Base-by-base conservation (phyloP, 441 rosid genomes). In the Viola pubescens region DNA sequence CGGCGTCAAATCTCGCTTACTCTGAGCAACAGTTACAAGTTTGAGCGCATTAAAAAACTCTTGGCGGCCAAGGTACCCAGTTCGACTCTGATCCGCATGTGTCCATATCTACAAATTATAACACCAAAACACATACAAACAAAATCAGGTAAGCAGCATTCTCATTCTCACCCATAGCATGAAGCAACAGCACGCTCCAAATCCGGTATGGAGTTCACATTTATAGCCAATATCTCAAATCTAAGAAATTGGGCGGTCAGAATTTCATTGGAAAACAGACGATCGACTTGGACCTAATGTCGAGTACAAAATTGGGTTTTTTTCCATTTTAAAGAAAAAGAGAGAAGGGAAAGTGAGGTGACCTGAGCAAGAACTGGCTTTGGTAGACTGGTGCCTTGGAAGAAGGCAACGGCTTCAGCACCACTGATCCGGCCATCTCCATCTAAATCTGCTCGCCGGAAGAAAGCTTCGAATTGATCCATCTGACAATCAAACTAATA, bases 401-500 rank as follows among this genome's bases (percentile, higher is more conserved):
- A 88, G 79, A 94, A 89, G 19, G 77, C 72, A 5, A 88, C 89
- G 75, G 97, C 98, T 79, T 94, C 98, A 61, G 77, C 79, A 65
- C 96, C 97, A 76, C 88, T 89, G 78, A 89, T 86, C 81, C 83
- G 73, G 26, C 95, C 98, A 73, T 94, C 98, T 60, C 97, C 91
- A 51, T 94, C 95, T 74, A 94, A 86, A 89, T 89, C 98, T 55
- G 98, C 98, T 75, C 81, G 78, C 79, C 70, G 82, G 60, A 89
- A 94, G 81, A 74, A 89, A 0, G 77, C 81, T 73, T 94, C 98
- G 70, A 94, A 89, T 77, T 77, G 86, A 81, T 89, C 94, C 91
- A 72, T 46, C 34, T 75, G 77, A 69, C 77, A 3, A 76, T 54
- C 44, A 72, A 81, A 72, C 87, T 86, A 90, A 82, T 81, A 37